phyloP scores from a whole-genome alignment of 106 monocot genomes.

The Dendrobium chrysotoxum region DNA sequence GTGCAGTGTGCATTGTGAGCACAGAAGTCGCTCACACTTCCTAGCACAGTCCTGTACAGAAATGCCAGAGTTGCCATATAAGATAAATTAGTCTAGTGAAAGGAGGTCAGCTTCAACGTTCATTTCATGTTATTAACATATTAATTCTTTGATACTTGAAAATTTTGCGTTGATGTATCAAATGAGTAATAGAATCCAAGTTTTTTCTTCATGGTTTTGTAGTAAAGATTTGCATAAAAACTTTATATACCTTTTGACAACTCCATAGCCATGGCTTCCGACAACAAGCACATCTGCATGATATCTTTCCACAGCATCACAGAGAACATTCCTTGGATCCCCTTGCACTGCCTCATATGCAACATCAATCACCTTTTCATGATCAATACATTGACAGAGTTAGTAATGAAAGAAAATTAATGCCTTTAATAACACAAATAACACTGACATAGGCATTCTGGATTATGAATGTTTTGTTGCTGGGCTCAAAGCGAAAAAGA shows the following conservation, averaged over 20 bases:
- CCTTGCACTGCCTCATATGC: slow-evolving; percentile 52
- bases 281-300: slow-evolving; percentile 65
- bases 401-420: not conserved
- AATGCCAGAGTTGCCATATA: not conserved
- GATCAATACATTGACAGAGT: not conserved
- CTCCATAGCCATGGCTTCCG: slow-evolving; percentile 85
- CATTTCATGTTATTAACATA: too few species aligned
- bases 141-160: too few species aligned
- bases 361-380: slow-evolving; percentile 42
- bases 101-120: too few species aligned
- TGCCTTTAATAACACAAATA: too few species aligned
- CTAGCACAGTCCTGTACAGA: slow-evolving; percentile 31
- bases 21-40: slow-evolving; percentile 48
- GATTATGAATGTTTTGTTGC: too few species aligned
- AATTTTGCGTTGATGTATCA: not conserved
- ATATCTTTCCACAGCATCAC: slow-evolving; percentile 67
- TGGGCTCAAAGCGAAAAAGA: too few species aligned
- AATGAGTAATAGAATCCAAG: not conserved
- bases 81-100: too few species aligned
- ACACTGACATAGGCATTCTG: too few species aligned
- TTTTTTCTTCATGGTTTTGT: not conserved
- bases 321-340: slow-evolving; percentile 67
- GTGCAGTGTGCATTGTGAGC: slow-evolving; percentile 44
- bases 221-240: not conserved
- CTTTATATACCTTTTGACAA: slow-evolving; percentile 41